Base-by-base conservation (phyloP, 148 eudicot species). In the Fagopyrum esculentum region DNA sequence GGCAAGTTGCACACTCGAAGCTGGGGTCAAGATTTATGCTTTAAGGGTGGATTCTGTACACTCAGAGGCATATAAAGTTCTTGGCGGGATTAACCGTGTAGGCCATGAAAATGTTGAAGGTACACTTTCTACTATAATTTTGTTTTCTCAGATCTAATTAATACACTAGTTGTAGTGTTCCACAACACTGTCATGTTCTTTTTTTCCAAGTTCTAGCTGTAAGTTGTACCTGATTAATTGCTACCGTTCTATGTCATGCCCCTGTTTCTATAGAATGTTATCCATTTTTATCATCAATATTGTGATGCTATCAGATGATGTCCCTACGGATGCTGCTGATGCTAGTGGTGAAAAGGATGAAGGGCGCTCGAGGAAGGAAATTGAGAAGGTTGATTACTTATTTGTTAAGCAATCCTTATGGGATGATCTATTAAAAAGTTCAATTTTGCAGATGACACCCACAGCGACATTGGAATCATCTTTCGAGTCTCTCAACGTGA, bases 1-100 rank as follows among this genome's bases (percentile, higher is more conserved):
- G 87, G 98, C 98, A 64, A 95, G 98, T 82, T 95, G 97, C 83
- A 92, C 98, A 29, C 76, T 95, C 78, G 98, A 95, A 80, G 98
- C 98, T 73, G 98, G 98, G 77, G 98, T 95, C 73, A 95, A 92
- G 80, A 95, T 95, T 76, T 95, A 95, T 59, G 85, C 98, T 15
- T 80, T 92, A 77, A 92, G 98, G 83, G 98, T 95, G 73, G 98
- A 95, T 86, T 92, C 96, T 2, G 93, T 89, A 71, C 97, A 95
- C 79, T 92, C 97, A 26, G 98, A 95, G 83, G 98, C 98, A 54
- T 95, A 92, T 82, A 95, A 92, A 80, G 97, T 95, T 72, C 98
- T 95, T 74, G 93, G 96, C 78, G 98, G 97, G 79, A 90, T 95
- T 74, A 95, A 90, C 81, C 87, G 98, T 77, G 96, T 89, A 54